Percentiles rank a stretch among this genome's conserved stretches.
phyloP scores from a whole-genome alignment of 2,329 filamentous ascomycete genomes.

The Fusarium mundagurra region DNA sequence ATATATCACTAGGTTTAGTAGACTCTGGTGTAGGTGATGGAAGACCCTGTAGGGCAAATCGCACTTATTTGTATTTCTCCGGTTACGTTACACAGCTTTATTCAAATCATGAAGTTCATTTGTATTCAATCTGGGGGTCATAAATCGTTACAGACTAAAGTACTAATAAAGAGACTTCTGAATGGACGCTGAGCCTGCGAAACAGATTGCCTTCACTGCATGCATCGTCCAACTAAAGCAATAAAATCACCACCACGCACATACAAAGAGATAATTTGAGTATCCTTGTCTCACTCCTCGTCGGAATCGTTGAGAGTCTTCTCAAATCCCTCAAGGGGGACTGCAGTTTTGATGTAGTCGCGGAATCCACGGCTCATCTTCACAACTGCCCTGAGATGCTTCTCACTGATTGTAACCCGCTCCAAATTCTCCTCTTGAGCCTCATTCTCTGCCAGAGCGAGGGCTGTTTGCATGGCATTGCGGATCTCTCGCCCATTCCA shows the following conservation, averaged over 20 bases:
- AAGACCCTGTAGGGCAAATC: not conserved
- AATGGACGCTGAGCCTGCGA: not conserved
- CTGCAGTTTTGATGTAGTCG: conserved; percentile 44
- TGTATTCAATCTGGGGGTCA: not conserved
- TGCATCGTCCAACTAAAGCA: not conserved
- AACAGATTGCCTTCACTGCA: not conserved
- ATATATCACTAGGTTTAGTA: not conserved
- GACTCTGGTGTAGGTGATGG: not conserved
- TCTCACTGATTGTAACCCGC: conserved; percentile 44
- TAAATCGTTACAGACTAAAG: not conserved
- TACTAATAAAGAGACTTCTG: not conserved
- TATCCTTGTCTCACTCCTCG: conserved; percentile 15
- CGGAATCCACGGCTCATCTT: conserved; percentile 50
- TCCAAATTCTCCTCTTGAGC: conserved; percentile 49
- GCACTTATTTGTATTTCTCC: not conserved
- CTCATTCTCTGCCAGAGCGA: conserved; percentile 56
- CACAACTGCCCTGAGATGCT: conserved; percentile 48
- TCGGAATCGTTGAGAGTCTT: conserved; percentile 29
- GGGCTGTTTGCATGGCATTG: conserved; percentile 56
- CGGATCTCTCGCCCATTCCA: conserved; percentile 58
- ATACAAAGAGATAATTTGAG: too few relatives aligned
- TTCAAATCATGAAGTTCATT: not conserved
- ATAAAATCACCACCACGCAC: not conserved
- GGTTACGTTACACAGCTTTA: not conserved
- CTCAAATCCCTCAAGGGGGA: conserved; percentile 35